Evolutionary conservation across 2,329 filamentous ascomycete species (phyloP).

Genomic region (Cordyceps sp.): DNA sequence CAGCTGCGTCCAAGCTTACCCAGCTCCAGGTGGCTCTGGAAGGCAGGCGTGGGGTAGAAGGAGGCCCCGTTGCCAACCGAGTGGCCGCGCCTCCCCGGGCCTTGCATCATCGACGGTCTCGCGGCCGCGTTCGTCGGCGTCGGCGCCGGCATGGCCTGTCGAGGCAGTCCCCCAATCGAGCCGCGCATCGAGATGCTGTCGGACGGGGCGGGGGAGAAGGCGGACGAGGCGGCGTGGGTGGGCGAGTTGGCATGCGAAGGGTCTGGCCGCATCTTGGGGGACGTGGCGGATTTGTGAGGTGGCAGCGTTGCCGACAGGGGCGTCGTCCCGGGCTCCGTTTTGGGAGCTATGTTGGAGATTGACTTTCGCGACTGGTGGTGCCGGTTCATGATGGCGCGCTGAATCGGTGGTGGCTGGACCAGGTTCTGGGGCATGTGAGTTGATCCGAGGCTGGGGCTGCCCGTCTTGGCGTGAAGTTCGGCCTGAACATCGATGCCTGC

Average conservation of each 20-base stretch:
- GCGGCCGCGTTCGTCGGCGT: slow-evolving; percentile 8
- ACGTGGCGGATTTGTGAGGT: slow-evolving; percentile 38
- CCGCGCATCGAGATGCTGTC: slow-evolving; percentile 30
- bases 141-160: slow-evolving; percentile 14
- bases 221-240: slow-evolving; percentile 28
- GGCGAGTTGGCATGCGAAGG: slow-evolving; percentile 55
- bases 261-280: slow-evolving; percentile 62
- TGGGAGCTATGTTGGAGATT: slow-evolving; percentile 58
- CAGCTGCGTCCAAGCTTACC: slow-evolving; percentile 72
- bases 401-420: slow-evolving; percentile 60
- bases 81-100: slow-evolving; percentile 18
- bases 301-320: slow-evolving; percentile 28
- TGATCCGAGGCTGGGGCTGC: slow-evolving; percentile 62
- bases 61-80: slow-evolving; percentile 22
- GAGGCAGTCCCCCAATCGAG: slow-evolving; percentile 14
- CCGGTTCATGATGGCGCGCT: slow-evolving; percentile 66
- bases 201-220: slow-evolving; percentile 25
- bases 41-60: slow-evolving; percentile 68
- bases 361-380: slow-evolving; percentile 62
- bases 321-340: slow-evolving; percentile 39
- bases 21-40: slow-evolving; percentile 88
- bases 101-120: slow-evolving; percentile 19
- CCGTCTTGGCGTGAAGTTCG: slow-evolving; percentile 83
- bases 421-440: slow-evolving; percentile 51
- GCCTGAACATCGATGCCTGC: slow-evolving; percentile 92